phyloP scores from a whole-genome alignment of 768 basidiomycete genomes.

The Leccinellum luteum region DNA sequence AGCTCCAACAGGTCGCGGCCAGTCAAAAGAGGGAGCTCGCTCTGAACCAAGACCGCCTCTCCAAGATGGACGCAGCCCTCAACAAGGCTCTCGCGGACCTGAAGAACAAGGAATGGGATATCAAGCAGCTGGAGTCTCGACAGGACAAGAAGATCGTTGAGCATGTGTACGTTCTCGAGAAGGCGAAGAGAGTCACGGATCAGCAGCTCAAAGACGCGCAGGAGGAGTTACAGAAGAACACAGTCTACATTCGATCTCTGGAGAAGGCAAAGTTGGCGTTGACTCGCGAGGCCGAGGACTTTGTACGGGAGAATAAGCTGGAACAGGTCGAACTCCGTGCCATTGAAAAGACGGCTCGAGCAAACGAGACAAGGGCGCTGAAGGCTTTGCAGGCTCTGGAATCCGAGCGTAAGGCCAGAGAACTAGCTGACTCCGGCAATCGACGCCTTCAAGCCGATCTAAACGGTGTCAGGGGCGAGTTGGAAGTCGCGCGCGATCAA shows the following conservation, averaged over 20 bases:
- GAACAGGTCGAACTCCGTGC: constrained; percentile 63
- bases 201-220: constrained; percentile 83
- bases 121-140: constrained; percentile 78
- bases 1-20: constrained; percentile 65
- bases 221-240: constrained; percentile 70
- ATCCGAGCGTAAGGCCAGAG: constrained; percentile 62
- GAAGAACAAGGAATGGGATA: constrained; percentile 79
- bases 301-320: constrained; percentile 67
- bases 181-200: constrained; percentile 93
- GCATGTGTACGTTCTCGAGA: constrained; percentile 93
- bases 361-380: constrained; percentile 58
- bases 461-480: constrained; percentile 51
- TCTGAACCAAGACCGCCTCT: constrained; percentile 63
- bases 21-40: constrained; percentile 68
- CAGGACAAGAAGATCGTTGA: constrained; percentile 99
- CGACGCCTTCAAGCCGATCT: constrained; percentile 63
- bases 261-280: constrained; percentile 77
- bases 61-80: constrained; percentile 75
- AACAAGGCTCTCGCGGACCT: constrained; percentile 80
- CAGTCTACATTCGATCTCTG: constrained; percentile 77
- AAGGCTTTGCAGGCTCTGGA: constrained; percentile 61
- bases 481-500: constrained; percentile 53
- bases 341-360: constrained; percentile 64
- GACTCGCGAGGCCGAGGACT: constrained; percentile 79
- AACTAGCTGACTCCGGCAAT: constrained; percentile 61